These are phyloP conservation scores for Aurantiochytrium sp. DNA, from an alignment of 108 stramenopile genomes.

Conservation along the genomic window DNA sequence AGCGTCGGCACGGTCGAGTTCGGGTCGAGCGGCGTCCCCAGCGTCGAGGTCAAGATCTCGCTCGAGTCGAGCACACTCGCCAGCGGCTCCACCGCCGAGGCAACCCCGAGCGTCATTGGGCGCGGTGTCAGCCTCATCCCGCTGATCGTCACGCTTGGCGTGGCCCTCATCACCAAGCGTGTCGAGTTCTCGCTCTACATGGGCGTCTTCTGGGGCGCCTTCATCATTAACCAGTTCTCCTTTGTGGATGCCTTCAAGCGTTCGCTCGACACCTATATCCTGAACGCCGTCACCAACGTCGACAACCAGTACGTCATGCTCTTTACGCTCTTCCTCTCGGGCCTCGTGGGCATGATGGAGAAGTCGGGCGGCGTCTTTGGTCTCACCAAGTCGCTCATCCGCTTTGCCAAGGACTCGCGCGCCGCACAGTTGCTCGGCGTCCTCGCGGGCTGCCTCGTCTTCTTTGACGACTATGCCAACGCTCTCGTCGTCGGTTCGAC, in stretches of 20 bases:
- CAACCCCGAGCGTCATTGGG: neutral
- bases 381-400: constrained; percentile 40
- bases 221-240: constrained; percentile 44
- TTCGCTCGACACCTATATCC: constrained; percentile 43
- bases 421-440: constrained; percentile 51
- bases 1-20: neutral
- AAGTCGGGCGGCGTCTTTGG: constrained; percentile 59
- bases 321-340: constrained; percentile 58
- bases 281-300: constrained; percentile 34
- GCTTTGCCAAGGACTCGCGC: constrained; percentile 37
- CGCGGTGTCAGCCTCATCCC: constrained; percentile 52
- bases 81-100: neutral
- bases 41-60: neutral
- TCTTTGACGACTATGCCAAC: constrained; percentile 61
- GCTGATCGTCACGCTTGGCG: constrained; percentile 43
- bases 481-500: constrained; percentile 58
- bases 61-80: neutral
- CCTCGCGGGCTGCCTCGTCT: constrained; percentile 46
- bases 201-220: constrained; percentile 59
- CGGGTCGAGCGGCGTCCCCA: neutral
- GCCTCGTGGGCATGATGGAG: constrained; percentile 58
- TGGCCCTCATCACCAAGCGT: constrained; percentile 49
- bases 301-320: constrained; percentile 43
- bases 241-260: constrained; percentile 52
- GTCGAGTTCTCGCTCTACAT: constrained; percentile 54